Percentiles rank a stretch among this genome's conserved stretches.
Evolutionary conservation across 108 stramenopile species (phyloP).

Genomic region (Licmophora abbreviata): DNA sequence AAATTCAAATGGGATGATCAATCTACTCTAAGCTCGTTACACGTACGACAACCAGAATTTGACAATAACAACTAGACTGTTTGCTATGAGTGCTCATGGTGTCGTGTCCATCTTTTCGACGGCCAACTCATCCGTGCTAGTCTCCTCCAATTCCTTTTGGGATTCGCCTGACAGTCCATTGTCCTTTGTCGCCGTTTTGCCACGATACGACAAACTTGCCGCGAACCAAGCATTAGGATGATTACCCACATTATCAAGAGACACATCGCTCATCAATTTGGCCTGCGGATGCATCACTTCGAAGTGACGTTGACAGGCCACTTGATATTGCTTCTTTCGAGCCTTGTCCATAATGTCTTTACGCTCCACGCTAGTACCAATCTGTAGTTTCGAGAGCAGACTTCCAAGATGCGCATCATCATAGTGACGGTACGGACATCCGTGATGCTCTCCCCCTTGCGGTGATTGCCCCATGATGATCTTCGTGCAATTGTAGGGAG

Average conservation of each 20-base stretch:
- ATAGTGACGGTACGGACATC: constrained; percentile 94
- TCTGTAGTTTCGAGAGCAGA: constrained; percentile 42
- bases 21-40: too few relatives aligned
- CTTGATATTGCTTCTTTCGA: constrained; percentile 73
- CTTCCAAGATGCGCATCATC: constrained; percentile 64
- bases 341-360: constrained; percentile 72
- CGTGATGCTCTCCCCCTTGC: constrained; percentile 88
- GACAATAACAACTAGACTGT: too few relatives aligned
- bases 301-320: constrained; percentile 95
- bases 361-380: constrained; percentile 46
- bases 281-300: constrained; percentile 81
- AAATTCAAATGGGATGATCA: too few relatives aligned
- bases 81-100: too few relatives aligned
- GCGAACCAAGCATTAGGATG: constrained; percentile 97
- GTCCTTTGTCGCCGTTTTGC: too few relatives aligned
- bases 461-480: constrained; percentile 80
- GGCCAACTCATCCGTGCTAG: too few relatives aligned
- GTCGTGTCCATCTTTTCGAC: too few relatives aligned
- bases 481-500: constrained; percentile 85
- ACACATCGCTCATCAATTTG: constrained; percentile 21
- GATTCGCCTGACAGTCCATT: too few relatives aligned
- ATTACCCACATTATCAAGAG: constrained; percentile 85
- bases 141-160: too few relatives aligned
- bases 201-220: constrained; percentile 61
- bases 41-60: too few relatives aligned